Base-by-base conservation (phyloP, 306 rosid genomes). In the Medicago truncatula region DNA sequence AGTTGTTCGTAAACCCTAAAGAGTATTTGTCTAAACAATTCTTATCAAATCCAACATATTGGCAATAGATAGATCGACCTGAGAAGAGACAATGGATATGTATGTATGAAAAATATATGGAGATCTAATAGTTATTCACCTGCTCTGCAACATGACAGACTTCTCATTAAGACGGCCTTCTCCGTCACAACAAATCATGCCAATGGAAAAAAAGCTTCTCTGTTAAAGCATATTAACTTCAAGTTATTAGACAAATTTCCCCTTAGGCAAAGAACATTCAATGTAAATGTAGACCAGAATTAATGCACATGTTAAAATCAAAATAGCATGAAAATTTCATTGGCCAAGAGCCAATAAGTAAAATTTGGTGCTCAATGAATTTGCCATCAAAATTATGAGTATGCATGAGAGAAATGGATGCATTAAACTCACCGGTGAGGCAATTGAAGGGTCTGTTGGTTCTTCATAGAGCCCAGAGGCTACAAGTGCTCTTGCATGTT, bases 91-190 rank as follows among this genome's bases (percentile, higher is more conserved):
- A 67, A 7, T 34, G 31, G 25, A 76, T 31, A 44, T 49, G 54
- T 40, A 40, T 59, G 61, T 9, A 43, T n/a, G 13, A 18, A 43
- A 43, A 36, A 43, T 8, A 66, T 38, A 46, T 16, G 43, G 57
- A 62, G 71, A 74, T 53, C 54, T 28, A 67, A 25, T 65, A 52
- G 34, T 31, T 40, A 38, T 54, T 80, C 82, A 95, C 98, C 97
- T 95, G 97, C 92, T 84, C 75, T 92, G 98, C 82, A 95, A 75
- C 90, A 95, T 76, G 78, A 86, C 84, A 69, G 97, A 90, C 80
- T 95, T 95, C 82, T 92, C 98, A 0, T 95, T 95, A 63, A 92
- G 81, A 82, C 83, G 97, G 56, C 98, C 97, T 81, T 92, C 98
- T 50, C 92, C 97, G 36, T 95, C 98, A 84, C 93, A 87, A 82